phyloP scores from a whole-genome alignment of 768 basidiomycete genomes.

The Peribolospora baueri region DNA sequence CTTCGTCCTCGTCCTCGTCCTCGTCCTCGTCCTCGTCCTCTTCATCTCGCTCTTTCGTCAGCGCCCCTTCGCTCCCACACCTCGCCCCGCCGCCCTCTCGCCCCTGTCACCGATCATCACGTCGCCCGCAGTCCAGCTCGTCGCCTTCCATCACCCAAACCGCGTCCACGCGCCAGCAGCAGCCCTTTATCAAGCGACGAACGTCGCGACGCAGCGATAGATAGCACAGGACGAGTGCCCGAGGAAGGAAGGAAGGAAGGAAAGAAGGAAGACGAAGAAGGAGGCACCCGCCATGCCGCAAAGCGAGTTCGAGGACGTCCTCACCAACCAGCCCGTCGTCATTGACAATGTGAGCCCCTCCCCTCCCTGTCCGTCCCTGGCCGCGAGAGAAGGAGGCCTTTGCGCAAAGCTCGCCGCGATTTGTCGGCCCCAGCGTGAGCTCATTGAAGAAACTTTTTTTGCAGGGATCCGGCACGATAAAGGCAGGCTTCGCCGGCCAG shows the following conservation, averaged over 20 bases:
- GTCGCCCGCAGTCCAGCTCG: background rate
- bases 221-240: too few relatives aligned
- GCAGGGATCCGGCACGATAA: constrained; percentile 96
- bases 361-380: background rate
- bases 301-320: constrained; percentile 61
- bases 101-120: background rate
- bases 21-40: background rate
- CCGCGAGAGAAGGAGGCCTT: too few relatives aligned
- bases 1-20: background rate
- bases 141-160: background rate
- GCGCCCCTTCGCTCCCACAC: background rate
- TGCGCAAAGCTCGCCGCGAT: too few relatives aligned
- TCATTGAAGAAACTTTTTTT: background rate
- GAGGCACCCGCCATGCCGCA: constrained; percentile 1
- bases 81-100: background rate
- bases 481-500: constrained; percentile 95
- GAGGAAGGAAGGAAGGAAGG: too few relatives aligned
- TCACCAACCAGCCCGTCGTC: constrained; percentile 95
- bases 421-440: background rate
- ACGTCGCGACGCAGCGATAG: too few relatives aligned
- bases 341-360: constrained; percentile 67
- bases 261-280: too few relatives aligned
- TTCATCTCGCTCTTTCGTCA: background rate
- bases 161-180: background rate
- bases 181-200: too few relatives aligned